Evolutionary conservation across 2,329 filamentous ascomycete species (phyloP), one percentile per base, ranked within the genome.

Genomic region (Cucurbitaria berberidis): DNA sequence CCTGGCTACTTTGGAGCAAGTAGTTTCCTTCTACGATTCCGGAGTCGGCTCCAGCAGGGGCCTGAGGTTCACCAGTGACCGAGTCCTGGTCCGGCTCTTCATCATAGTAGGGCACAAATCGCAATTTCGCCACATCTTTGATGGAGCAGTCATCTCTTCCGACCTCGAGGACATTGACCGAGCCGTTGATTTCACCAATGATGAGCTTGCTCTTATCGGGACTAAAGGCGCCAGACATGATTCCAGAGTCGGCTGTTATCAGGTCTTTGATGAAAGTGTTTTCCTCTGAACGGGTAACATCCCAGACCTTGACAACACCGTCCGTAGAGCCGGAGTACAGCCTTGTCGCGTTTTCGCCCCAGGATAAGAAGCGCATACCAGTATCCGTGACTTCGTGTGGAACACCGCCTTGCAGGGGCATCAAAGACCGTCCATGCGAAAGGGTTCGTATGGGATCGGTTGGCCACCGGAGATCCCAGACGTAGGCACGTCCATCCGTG

Each of bases 261-360:
- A 83, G 68, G 53, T 87, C 79, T n/a, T 78, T 74, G 19, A 85
- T 69, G 29, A 81, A 77, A 0, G 77, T 78, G 67, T 86, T 79
- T 39, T 82, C 76, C 0, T 77, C 67, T 1, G 82, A 76, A 9
- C 77, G 76, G 39, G 81, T 78, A 2, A 85, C 80, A 64, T 87
- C 80, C 85, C 85, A 88, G 3, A 76, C 74, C 53, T 86, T 86
- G 34, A 88, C 72, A 0, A 82, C 72, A 3, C 85, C 85, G 64
- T 88, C 85, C 4, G 84, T 86, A 5, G 82, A 82, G 15, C 84
- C 85, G 21, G 82, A 85, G 66, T 83, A 86, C 8, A 87, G 75
- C 1, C 82, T 75, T 6, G 78, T 77, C 16, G 78, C 74, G 5
- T 77, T 78, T 3, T 79, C 70, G 6, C 81, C 83, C 85, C 85